Base-by-base conservation (phyloP, 805 yeast genomes). In the Kuraishia capsulata region DNA sequence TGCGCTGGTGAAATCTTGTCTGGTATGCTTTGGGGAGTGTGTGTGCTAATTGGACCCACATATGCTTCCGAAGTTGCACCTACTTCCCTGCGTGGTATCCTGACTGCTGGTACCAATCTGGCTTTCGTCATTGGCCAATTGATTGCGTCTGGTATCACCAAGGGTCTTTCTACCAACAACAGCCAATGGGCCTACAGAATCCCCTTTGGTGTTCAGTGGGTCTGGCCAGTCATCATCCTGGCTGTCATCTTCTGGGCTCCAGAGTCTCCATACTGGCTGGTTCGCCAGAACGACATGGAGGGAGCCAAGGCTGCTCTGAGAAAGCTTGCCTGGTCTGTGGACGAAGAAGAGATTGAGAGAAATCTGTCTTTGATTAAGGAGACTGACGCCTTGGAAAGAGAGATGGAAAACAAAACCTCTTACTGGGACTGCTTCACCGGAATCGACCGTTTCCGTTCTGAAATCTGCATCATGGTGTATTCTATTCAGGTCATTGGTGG, bases 151-250 rank as follows among this genome's bases (percentile, higher is more conserved):
- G 78, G 81, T 40, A 69, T 77, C n/a, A 54, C 65, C 45, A 63
- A 60, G 44, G 47, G 46, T 9, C 21, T 45, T 25, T 21, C 35
- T 3, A 28, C 21, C 30, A 31, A 23, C 31, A 36, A 20, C 14
- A 16, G 30, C 6, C 10, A 31, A 16, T 32, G 29, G 26, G 35
- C 36, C 32, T 37, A 50, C 56, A 60, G 65, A 40, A 59, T 72
- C 31, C 81, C 82, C 8, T 73, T 71, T 50, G 80, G 75, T 3
- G 41, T 76, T 9, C 83, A 76, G 56, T 76, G 81, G 81, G 52
- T 65, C 4, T 76, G 79, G 80, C 71, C 77, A 11, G 50, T 65
- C 11, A 74, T 76, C 31, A 50, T 76, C 20, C 48, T 65, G 21
- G 48, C 62, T 38, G 64, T 65, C 14, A 60, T 67, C 10, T 57